phyloP scores from a whole-genome alignment of 2,329 filamentous ascomycete genomes.

The Ceratocystis eucalypticola region DNA sequence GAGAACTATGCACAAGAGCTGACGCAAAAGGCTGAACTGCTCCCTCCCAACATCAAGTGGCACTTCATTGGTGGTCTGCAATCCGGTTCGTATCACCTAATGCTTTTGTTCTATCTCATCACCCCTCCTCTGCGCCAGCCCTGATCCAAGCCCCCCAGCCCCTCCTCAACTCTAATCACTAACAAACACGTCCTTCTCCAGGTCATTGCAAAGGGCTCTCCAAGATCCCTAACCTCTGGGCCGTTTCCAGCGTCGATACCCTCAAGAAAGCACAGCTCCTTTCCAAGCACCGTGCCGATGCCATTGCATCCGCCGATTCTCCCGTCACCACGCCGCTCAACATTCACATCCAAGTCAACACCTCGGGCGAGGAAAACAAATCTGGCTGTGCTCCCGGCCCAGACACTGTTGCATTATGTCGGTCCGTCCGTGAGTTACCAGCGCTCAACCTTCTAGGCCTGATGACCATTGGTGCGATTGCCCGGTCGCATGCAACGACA shows the following conservation, averaged over 20 bases:
- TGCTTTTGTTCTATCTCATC: neutral
- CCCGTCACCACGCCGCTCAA: constrained; percentile 34
- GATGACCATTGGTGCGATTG: constrained; percentile 97
- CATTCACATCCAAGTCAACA: constrained; percentile 91
- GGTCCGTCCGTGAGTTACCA: constrained; percentile 58
- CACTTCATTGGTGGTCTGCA: constrained; percentile 95
- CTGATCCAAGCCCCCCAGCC: neutral
- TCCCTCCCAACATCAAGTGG: constrained; percentile 71
- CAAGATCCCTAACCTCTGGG: constrained; percentile 77
- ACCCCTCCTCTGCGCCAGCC: constrained; percentile 9
- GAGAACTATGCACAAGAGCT: constrained; percentile 95
- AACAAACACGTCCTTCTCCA: constrained; percentile 23
- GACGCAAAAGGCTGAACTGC: constrained; percentile 64
- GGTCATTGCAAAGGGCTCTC: constrained; percentile 85
- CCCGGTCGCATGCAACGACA: constrained; percentile 60
- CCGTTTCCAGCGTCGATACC: constrained; percentile 80
- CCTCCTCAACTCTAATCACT: neutral
- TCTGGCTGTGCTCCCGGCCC: constrained; percentile 61
- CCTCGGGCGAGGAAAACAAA: constrained; percentile 75
- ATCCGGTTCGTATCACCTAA: constrained; percentile 36
- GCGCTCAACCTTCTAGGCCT: constrained; percentile 63
- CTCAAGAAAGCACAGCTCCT: constrained; percentile 76
- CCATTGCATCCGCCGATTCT: constrained; percentile 31
- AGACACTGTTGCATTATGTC: constrained; percentile 51
- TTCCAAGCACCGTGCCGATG: constrained; percentile 57